These are phyloP conservation scores for Xylaria sp. DNA, from an alignment of 2,329 filamentous ascomycete genomes.

Conservation along the genomic window DNA sequence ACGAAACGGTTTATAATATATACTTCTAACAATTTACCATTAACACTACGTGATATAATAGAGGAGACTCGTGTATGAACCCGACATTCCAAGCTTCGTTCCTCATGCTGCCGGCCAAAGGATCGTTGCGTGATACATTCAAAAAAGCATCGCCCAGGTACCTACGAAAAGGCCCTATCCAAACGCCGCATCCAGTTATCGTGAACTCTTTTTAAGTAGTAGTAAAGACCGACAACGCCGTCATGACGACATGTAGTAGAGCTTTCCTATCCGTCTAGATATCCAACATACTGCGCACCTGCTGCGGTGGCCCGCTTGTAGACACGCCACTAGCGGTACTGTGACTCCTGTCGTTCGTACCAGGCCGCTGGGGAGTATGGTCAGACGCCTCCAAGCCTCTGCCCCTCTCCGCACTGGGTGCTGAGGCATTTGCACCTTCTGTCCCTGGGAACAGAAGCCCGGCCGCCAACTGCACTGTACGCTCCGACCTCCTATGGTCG, in stretches of 20 bases:
- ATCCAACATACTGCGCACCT: conserved; percentile 62
- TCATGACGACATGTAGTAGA: background rate
- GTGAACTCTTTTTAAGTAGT: conserved; percentile 1
- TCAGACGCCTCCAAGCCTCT: conserved; percentile 14
- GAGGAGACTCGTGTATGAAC: background rate
- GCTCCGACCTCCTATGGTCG: conserved; percentile 49
- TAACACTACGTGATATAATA: background rate
- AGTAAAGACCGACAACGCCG: conserved; percentile 16
- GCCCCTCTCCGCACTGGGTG: conserved; percentile 38
- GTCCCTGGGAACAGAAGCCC: conserved; percentile 51
- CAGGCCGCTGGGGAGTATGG: conserved; percentile 28
- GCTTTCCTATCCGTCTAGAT: conserved; percentile 39
- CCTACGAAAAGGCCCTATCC: background rate
- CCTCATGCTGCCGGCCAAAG: background rate
- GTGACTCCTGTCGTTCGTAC: conserved; percentile 44
- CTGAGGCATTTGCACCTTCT: conserved; percentile 32
- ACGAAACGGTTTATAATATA: background rate
- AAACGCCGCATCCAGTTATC: conserved; percentile 21
- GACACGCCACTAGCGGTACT: conserved; percentile 53
- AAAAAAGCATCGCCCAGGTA: background rate
- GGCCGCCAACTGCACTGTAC: conserved; percentile 47
- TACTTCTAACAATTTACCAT: background rate
- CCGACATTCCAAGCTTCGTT: background rate
- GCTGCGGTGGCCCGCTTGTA: conserved; percentile 52
- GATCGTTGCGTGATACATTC: background rate